Evolutionary conservation across 306 rosid species (phyloP).

Genomic region (Dalbergia cochinchinensis): DNA sequence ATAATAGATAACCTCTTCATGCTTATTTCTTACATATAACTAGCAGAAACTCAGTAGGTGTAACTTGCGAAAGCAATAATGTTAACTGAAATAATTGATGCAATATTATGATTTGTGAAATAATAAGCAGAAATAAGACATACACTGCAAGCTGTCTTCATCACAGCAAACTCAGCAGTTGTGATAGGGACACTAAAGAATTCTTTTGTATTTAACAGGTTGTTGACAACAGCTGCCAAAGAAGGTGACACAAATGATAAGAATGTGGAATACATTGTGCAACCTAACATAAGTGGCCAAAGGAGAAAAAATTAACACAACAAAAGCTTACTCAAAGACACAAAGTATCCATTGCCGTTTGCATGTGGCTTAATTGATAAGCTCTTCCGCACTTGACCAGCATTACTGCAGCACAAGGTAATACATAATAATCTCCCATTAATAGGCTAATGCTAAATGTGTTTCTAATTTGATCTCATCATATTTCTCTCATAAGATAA

Average conservation of each 20-base stretch:
- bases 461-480: conserved; percentile 32
- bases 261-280: conserved; percentile 1
- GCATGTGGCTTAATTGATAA: conserved; percentile 79
- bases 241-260: conserved; percentile 28
- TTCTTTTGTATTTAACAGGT: conserved; percentile 66
- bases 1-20: conserved; percentile 32
- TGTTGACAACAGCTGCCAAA: conserved; percentile 81
- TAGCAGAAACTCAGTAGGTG: conserved; percentile 28
- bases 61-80: conserved; percentile 19
- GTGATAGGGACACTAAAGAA: conserved; percentile 75
- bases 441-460: conserved; percentile 16
- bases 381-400: conserved; percentile 96
- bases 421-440: not conserved
- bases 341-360: conserved; percentile 74
- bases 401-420: conserved; percentile 68
- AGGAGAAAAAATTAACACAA: conserved; percentile 11
- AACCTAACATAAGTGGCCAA: conserved; percentile 22
- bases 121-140: conserved; percentile 48
- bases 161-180: conserved; percentile 81
- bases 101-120: conserved; percentile 4
- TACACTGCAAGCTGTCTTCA: conserved; percentile 97
- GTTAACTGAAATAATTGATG: conserved; percentile 6
- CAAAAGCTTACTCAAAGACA: conserved; percentile 78
- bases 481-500: conserved; percentile 29
- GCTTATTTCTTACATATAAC: conserved; percentile 16